Evolutionary conservation across 768 basidiomycete genomes (phyloP).

Genomic region (Suillus subalutaceus): DNA sequence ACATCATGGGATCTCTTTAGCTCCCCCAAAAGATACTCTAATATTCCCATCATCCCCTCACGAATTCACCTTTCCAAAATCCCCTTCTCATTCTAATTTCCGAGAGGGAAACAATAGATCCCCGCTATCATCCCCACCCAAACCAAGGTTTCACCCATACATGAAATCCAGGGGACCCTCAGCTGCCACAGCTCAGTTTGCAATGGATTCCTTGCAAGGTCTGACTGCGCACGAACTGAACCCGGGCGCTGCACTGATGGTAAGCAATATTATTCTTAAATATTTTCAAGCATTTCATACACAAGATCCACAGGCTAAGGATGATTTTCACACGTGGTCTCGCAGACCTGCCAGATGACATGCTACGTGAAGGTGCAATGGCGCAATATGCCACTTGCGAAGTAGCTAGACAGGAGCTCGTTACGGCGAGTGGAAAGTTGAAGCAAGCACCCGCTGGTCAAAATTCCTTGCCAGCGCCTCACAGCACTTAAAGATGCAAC

Average conservation of each 20-base stretch:
- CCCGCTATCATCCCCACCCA: not conserved
- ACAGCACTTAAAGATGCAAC: not conserved
- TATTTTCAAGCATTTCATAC: too few species aligned
- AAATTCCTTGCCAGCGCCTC: not conserved
- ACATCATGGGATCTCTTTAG: too few species aligned
- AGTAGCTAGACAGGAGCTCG: not conserved
- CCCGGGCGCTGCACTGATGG: not conserved
- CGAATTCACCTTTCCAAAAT: too few species aligned
- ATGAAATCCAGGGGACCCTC: not conserved
- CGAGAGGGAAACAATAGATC: not conserved
- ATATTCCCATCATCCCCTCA: too few species aligned
- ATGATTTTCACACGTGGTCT: slow-evolving; percentile 3
- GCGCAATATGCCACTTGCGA: slow-evolving; percentile 8
- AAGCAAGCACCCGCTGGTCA: not conserved
- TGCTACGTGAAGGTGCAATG: slow-evolving; percentile 1
- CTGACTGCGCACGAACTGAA: not conserved
- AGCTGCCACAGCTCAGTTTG: slow-evolving; percentile 2
- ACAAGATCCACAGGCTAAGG: not conserved
- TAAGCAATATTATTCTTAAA: not conserved
- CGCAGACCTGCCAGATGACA: slow-evolving; percentile 4
- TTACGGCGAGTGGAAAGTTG: slow-evolving; percentile 1
- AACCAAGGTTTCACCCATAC: not conserved
- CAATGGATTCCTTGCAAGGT: not conserved
- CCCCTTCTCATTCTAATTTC: too few species aligned
- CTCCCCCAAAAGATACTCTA: too few species aligned